A percentile compares a stretch with the other conserved stretches of the same genome.
These are phyloP conservation scores for Solanum lignicaule DNA, from an alignment of 257 asterid species.

Conservation along the genomic window DNA sequence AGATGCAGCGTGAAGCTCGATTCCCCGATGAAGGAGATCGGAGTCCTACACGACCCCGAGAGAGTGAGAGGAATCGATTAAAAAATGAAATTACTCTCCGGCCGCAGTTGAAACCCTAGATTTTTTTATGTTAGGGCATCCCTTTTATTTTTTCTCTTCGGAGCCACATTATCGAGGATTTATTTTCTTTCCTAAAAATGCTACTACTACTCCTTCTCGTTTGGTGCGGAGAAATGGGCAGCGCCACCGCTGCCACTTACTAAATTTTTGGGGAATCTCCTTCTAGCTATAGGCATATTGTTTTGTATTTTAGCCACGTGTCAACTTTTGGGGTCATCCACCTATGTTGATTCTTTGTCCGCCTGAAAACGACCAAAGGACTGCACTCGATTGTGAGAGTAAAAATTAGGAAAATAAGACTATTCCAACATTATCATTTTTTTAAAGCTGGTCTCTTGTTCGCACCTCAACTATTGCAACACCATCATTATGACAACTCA, in stretches of 20 bases:
- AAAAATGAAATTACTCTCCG: constrained; percentile 28
- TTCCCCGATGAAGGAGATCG: constrained; percentile 59
- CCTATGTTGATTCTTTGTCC: background rate
- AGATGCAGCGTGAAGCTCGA: constrained; percentile 30
- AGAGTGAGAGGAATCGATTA: background rate
- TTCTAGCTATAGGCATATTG: background rate
- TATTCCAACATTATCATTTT: background rate
- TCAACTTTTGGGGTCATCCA: background rate
- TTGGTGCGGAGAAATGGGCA: background rate
- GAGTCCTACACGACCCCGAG: constrained; percentile 33
- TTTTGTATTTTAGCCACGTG: constrained; percentile 13
- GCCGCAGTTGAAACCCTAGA: constrained; percentile 39
- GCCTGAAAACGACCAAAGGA: background rate
- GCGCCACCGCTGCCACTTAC: background rate
- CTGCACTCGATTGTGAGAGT: too few relatives aligned
- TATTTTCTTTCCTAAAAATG: background rate
- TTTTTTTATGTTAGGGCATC: background rate
- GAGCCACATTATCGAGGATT: background rate
- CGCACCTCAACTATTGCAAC: background rate
- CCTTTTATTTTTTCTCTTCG: background rate
- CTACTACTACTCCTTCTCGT: background rate
- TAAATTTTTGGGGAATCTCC: constrained; percentile 12
- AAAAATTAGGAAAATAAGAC: too few relatives aligned
- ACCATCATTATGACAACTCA: background rate
- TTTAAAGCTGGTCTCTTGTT: background rate